Evolutionary conservation across 306 rosid genomes (phyloP).

Genomic region (Delonix regia): DNA sequence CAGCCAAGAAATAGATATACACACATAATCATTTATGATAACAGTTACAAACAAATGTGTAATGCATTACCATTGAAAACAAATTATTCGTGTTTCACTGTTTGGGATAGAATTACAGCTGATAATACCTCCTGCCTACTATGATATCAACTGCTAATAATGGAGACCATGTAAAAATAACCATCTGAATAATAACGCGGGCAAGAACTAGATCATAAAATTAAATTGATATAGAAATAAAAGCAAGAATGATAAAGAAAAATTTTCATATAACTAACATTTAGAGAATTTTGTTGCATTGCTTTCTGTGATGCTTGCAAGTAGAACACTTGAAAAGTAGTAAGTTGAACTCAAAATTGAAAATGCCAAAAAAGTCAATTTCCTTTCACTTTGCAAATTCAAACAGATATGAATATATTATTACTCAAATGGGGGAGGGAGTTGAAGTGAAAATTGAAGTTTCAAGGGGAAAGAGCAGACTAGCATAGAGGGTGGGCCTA

Average conservation of each 20-base stretch:
- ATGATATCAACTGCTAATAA: slow-evolving; percentile 21
- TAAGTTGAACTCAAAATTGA: not conserved
- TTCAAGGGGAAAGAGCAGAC: too few relatives aligned
- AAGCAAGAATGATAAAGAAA: not conserved
- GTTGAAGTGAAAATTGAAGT: too few relatives aligned
- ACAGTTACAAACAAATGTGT: not conserved
- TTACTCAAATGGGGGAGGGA: too few relatives aligned
- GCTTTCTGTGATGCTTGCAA: too few relatives aligned
- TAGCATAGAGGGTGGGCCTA: too few relatives aligned
- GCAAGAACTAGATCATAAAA: too few relatives aligned
- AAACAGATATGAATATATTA: too few relatives aligned
- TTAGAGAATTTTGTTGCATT: slow-evolving; percentile 35
- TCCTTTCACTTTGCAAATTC: too few relatives aligned
- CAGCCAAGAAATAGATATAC: not conserved
- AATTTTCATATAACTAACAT: slow-evolving; percentile 33
- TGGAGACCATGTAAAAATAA: slow-evolving; percentile 18
- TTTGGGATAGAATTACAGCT: slow-evolving; percentile 31
- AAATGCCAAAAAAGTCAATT: not conserved
- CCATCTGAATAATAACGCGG: too few relatives aligned
- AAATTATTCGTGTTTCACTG: slow-evolving; percentile 38
- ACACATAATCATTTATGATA: not conserved
- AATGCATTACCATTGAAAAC: slow-evolving; percentile 49
- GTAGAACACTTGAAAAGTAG: slow-evolving; percentile 47
- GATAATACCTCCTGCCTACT: slow-evolving; percentile 49
- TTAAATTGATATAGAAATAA: too few relatives aligned